Evolutionary conservation across 345 rosid genomes (phyloP), one percentile per base, ranked within the genome.

Genomic region (Dimocarpus longan): DNA sequence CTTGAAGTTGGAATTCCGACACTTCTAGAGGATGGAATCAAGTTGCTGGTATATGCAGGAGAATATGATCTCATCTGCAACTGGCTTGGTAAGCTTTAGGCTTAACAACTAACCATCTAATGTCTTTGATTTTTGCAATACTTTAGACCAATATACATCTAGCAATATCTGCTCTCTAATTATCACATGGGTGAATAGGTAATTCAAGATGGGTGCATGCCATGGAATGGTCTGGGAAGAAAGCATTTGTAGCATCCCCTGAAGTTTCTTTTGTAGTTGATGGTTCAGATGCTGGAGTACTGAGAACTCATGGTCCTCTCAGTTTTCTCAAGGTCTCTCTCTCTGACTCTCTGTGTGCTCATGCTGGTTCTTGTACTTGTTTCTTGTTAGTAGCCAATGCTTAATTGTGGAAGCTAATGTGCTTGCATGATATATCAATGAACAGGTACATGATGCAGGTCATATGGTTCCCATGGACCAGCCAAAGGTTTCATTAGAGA

Each of bases 381-480:
- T 56, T 26, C 43, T 7, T 40, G 15, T 18, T 62, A 16, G 44
- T 56, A 22, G 60, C 3, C 5, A 5, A 9, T 52, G 65, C 16
- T 43, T 42, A 13, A 12, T 18, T 26, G 16, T 18, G 37, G 8
- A 54, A 71, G 44, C 80, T 85, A 42, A 86, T 22, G 15, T 40
- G 8, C 26, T 70, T 68, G 78, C 67, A 10, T 60, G 70, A 63
- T 77, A 42, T 43, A 75, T 81, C 13, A 43, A 44, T 16, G 24
- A 79, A 78, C 88, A 96, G 97, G 97, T 94, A 64, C 94, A 84
- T 3, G 89, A 96, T 77, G 97, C 99, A 1, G 97, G 99, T 82
- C 99, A 96, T 85, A 94, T 96, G 99, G 97, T 94, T 80, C 99
- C 99, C 0, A 96, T 94, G 99, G 98, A 96, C 84, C 97, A 96